Conservation (phyloP, 495 filamentous ascomycete genomes). For the Penicillium pancosmium region DNA sequence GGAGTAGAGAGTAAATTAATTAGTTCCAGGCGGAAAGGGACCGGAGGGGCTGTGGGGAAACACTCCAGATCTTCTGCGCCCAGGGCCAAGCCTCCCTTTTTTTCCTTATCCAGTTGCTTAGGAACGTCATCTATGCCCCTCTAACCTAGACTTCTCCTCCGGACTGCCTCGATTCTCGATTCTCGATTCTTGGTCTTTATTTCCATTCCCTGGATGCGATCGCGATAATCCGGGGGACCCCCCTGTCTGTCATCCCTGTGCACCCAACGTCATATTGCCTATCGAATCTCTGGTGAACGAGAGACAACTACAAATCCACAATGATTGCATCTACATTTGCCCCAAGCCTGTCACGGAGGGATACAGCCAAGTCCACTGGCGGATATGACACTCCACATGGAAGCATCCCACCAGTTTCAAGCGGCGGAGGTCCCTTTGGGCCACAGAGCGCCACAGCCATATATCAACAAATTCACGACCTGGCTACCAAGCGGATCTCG, state of each 20-base stretch:
- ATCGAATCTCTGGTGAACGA: not conserved
- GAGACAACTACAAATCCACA: slow-evolving; percentile 4
- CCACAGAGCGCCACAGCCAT: slow-evolving; percentile 65
- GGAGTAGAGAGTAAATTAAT: not conserved
- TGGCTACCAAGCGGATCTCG: slow-evolving; percentile 90
- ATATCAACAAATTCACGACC: slow-evolving; percentile 87
- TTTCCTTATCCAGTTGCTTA: slow-evolving; percentile 6
- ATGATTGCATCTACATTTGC: slow-evolving; percentile 46
- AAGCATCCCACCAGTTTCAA: slow-evolving; percentile 31
- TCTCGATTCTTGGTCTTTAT: not conserved
- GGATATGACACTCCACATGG: slow-evolving; percentile 33
- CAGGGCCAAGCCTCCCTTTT: not conserved
- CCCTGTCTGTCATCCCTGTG: slow-evolving; percentile 11
- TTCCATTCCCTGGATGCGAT: not conserved
- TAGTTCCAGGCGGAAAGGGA: slow-evolving; percentile 6
- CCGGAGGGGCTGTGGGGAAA: slow-evolving; percentile 25
- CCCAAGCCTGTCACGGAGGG: slow-evolving; percentile 39
- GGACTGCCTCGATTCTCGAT: no score
- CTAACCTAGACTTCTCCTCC: no score
- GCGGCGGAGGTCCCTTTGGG: slow-evolving; percentile 44
- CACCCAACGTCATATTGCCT: slow-evolving; percentile 10
- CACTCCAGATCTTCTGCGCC: slow-evolving; percentile 18
- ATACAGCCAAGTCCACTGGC: slow-evolving; percentile 39
- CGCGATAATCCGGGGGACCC: not conserved
- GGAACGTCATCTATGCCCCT: not conserved